A percentile compares a stretch with the other conserved stretches of the same genome.
phyloP scores from a whole-genome alignment of 2,329 filamentous ascomycete species.

The Aureobasidium sp. region DNA sequence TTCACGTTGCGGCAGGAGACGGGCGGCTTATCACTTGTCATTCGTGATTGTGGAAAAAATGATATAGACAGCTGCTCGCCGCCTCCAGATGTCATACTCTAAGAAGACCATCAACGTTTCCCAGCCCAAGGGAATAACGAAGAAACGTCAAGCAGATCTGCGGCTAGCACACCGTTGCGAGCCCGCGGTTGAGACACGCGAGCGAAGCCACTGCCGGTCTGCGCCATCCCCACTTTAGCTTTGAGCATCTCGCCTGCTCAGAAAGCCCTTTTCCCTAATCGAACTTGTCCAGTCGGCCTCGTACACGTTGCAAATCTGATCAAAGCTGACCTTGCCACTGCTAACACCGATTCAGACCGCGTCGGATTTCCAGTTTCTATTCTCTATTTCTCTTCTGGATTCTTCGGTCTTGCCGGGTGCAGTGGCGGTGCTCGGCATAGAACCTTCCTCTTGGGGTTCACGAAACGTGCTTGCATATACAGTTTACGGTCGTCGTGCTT shows the following conservation, averaged over 20 bases:
- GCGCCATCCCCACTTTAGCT: constrained; percentile 10
- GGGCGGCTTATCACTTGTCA: neutral
- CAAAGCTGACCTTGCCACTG: constrained; percentile 11
- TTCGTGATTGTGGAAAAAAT: neutral
- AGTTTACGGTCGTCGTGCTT: neutral
- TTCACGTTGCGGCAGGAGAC: constrained; percentile 5
- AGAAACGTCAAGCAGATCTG: constrained; percentile 3
- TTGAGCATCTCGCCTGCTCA: constrained; percentile 7
- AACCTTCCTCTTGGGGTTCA: neutral
- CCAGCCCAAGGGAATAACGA: constrained; percentile 1
- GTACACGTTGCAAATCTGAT: constrained; percentile 12
- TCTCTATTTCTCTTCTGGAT: neutral
- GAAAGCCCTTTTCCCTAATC: constrained; percentile 1
- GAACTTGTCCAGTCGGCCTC: neutral
- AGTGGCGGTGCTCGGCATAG: constrained; percentile 8
- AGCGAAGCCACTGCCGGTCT: constrained; percentile 13
- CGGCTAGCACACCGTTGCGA: constrained; percentile 8
- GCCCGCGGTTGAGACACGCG: constrained; percentile 8
- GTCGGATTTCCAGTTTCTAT: neutral
- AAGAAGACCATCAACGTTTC: neutral
- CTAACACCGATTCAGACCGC: neutral
- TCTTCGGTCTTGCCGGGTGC: constrained; percentile 1
- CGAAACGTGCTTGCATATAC: constrained; percentile 14
- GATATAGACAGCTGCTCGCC: neutral
- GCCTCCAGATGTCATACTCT: neutral